A percentile compares a stretch with the other conserved stretches of the same genome.
Conservation (phyloP, 176 grass and related monocot species). For the Hsuehochloa calcarea region DNA sequence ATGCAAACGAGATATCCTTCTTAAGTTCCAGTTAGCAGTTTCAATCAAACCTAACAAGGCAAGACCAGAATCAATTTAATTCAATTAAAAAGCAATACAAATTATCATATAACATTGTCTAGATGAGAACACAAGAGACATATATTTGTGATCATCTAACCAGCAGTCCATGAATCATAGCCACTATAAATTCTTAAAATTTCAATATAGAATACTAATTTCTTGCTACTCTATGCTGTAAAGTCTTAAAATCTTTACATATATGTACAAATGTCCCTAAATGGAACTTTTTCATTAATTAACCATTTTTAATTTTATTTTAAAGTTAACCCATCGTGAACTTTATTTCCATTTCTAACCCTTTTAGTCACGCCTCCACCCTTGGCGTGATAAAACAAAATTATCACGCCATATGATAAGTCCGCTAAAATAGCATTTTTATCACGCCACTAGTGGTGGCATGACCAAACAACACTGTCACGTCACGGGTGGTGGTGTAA, state of each 20-base stretch:
- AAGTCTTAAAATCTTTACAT: neutral
- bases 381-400: no score
- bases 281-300: no score
- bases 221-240: neutral
- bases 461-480: no score
- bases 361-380: no score
- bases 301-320: no score
- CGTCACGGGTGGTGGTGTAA: no score
- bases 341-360: no score
- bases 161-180: neutral
- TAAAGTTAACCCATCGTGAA: no score
- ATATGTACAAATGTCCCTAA: neutral
- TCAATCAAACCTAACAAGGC: constrained; percentile 71
- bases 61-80: constrained; percentile 5
- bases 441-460: no score
- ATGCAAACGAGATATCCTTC: constrained; percentile 39
- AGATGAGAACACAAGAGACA: neutral
- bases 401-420: no score
- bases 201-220: neutral
- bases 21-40: constrained; percentile 72
- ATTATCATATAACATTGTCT: neutral
- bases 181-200: neutral
- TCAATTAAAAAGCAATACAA: neutral
- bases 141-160: neutral
- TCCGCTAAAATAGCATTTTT: no score